phyloP scores from a whole-genome alignment of 495 filamentous ascomycete species.

The Haplographium delicatum region DNA sequence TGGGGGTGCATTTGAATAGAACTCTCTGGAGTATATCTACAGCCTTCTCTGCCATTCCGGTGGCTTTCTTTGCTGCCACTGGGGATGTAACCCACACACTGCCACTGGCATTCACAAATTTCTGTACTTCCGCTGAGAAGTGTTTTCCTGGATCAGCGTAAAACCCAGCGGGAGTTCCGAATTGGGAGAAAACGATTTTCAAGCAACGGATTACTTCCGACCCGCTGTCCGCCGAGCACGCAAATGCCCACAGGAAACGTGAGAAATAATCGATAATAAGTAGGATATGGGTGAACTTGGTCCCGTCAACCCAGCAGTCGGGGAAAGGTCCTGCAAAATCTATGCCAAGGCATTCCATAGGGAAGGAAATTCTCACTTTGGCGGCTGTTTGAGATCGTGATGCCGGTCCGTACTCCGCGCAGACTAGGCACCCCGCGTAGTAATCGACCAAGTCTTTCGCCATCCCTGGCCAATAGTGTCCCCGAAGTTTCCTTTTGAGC shows the following conservation, averaged over 20 bases:
- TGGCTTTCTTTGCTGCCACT: not conserved
- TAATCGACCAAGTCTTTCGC: not conserved
- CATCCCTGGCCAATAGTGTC: not conserved
- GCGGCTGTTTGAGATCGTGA: not conserved
- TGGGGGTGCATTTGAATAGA: not conserved
- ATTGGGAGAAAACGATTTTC: too few species aligned
- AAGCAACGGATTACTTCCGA: too few species aligned
- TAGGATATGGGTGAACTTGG: not conserved
- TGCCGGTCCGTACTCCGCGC: not conserved
- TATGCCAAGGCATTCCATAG: not conserved
- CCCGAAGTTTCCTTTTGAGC: not conserved
- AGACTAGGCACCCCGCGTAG: not conserved
- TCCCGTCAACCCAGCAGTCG: not conserved
- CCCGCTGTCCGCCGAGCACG: not conserved
- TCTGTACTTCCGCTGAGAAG: not conserved
- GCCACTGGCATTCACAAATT: not conserved
- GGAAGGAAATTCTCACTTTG: not conserved
- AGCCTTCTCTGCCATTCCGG: not conserved
- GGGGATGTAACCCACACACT: not conserved
- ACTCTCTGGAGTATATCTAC: not conserved
- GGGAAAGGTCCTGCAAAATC: not conserved
- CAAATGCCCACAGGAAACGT: not conserved
- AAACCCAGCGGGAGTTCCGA: not conserved
- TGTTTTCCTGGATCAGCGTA: not conserved
- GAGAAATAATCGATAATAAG: not conserved